A percentile compares a stretch with the other conserved stretches of the same genome.
Conservation (phyloP, 768 basidiomycete species). For the Lanmaoa rubissima region DNA sequence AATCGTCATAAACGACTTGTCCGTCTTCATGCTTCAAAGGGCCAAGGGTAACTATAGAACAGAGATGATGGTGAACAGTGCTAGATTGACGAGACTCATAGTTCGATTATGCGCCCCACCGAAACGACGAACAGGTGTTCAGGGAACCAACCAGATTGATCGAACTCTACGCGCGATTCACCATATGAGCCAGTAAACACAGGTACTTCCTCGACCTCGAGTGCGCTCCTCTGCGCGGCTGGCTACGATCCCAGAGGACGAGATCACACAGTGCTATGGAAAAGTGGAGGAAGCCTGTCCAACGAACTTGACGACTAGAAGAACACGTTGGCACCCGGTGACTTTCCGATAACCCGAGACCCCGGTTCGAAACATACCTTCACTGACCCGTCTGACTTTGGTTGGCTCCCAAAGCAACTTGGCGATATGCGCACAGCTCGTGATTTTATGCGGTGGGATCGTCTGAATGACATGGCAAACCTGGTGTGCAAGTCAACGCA, state of each 20-base stretch:
- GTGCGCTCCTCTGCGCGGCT: conserved; percentile 69
- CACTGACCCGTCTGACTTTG: conserved; percentile 76
- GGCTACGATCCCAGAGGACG: conserved; percentile 65
- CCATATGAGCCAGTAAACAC: conserved; percentile 53
- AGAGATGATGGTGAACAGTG: neutral
- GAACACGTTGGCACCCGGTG: neutral
- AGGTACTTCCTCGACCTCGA: conserved; percentile 75
- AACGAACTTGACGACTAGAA: conserved; percentile 68
- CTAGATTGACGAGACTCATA: too few species aligned
- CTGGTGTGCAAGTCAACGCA: conserved; percentile 30
- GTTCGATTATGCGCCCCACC: conserved; percentile 19
- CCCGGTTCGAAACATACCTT: conserved; percentile 45
- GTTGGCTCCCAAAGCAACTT: conserved; percentile 73
- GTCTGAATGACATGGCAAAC: conserved; percentile 66
- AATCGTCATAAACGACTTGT: neutral
- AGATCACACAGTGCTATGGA: conserved; percentile 78
- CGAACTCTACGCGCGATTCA: conserved; percentile 55
- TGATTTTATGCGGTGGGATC: conserved; percentile 65
- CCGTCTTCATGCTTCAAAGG: neutral
- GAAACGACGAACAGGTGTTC: conserved; percentile 10
- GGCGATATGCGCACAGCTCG: conserved; percentile 77
- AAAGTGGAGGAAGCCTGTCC: conserved; percentile 58
- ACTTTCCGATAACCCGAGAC: neutral
- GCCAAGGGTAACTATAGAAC: neutral
- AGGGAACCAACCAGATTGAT: conserved; percentile 65